These are phyloP conservation scores for Microdochium nivale DNA, from an alignment of 2,329 filamentous ascomycete genomes.

Conservation along the genomic window DNA sequence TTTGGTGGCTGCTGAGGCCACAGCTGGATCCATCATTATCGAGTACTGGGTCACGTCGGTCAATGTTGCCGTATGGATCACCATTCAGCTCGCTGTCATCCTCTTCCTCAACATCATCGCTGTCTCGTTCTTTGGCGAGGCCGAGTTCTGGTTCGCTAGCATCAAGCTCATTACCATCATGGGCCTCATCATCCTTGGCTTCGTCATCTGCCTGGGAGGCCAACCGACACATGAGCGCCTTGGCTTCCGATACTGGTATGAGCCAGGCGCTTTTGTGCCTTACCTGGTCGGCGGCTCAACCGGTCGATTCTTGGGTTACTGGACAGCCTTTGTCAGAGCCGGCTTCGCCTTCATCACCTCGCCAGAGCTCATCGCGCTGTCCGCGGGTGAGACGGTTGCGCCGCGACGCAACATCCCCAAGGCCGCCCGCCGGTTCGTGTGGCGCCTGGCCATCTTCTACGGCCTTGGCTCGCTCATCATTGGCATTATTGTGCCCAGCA, in stretches of 20 bases:
- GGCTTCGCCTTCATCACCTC: slow-evolving; percentile 55
- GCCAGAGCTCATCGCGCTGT: slow-evolving; percentile 54
- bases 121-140: slow-evolving; percentile 49
- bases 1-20: slow-evolving; percentile 47
- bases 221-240: slow-evolving; percentile 38
- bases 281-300: slow-evolving; percentile 36
- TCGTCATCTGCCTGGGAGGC: slow-evolving; percentile 49
- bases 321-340: slow-evolving; percentile 46
- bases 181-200: slow-evolving; percentile 45
- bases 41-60: slow-evolving; percentile 50
- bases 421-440: slow-evolving; percentile 52
- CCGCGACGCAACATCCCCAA: slow-evolving; percentile 60
- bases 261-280: slow-evolving; percentile 35
- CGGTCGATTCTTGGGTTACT: slow-evolving; percentile 50
- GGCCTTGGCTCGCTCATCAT: slow-evolving; percentile 53
- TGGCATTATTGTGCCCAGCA: slow-evolving; percentile 54
- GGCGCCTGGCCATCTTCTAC: slow-evolving; percentile 55
- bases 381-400: slow-evolving; percentile 56
- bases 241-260: slow-evolving; percentile 41
- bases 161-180: slow-evolving; percentile 52
- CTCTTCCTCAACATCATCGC: slow-evolving; percentile 48
- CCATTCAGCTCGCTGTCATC: slow-evolving; percentile 45
- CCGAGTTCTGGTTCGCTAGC: slow-evolving; percentile 53
- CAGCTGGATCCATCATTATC: slow-evolving; percentile 48
- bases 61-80: slow-evolving; percentile 49